Percentiles rank a stretch among this genome's conserved stretches.
phyloP scores from a whole-genome alignment of 1,284 basidiomycete genomes.

The Inonotus hispidus region DNA sequence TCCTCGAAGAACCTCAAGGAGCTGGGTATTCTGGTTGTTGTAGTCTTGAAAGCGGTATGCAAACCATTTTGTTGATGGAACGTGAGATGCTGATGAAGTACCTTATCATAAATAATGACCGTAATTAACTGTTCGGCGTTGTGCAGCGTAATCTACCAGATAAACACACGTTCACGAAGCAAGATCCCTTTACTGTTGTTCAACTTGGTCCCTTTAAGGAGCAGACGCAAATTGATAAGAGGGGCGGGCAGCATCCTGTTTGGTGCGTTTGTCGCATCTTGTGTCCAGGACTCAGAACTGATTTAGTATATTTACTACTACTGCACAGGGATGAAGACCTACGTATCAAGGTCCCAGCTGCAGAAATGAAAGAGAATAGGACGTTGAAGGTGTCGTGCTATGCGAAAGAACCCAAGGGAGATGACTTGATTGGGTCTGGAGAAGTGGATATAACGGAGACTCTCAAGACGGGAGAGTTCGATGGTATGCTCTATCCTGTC shows the following conservation, averaged over 20 bases:
- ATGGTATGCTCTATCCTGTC: constrained; percentile 42
- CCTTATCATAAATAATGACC: not conserved
- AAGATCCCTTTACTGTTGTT: constrained; percentile 62
- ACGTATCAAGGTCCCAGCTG: constrained; percentile 51
- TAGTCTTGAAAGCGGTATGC: constrained; percentile 59
- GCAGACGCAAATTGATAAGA: constrained; percentile 55
- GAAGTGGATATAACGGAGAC: constrained; percentile 61
- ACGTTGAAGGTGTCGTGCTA: constrained; percentile 60
- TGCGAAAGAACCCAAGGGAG: constrained; percentile 53
- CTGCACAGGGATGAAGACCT: constrained; percentile 50
- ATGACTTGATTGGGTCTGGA: constrained; percentile 59
- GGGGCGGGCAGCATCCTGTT: constrained; percentile 71
- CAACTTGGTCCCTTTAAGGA: constrained; percentile 41
- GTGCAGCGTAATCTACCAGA: constrained; percentile 53
- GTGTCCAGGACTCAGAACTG: too few species aligned
- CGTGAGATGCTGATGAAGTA: not conserved
- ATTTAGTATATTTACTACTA: not conserved
- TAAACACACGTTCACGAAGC: constrained; percentile 71
- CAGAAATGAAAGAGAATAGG: constrained; percentile 41
- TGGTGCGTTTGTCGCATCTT: constrained; percentile 35
- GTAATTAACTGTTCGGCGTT: not conserved
- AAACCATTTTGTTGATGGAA: not conserved
- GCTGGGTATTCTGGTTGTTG: constrained; percentile 67
- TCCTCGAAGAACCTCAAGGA: constrained; percentile 28
- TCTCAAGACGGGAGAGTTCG: constrained; percentile 67